Evolutionary conservation across 2,329 filamentous ascomycete species (phyloP).

Genomic region (Graphilbum sp.): DNA sequence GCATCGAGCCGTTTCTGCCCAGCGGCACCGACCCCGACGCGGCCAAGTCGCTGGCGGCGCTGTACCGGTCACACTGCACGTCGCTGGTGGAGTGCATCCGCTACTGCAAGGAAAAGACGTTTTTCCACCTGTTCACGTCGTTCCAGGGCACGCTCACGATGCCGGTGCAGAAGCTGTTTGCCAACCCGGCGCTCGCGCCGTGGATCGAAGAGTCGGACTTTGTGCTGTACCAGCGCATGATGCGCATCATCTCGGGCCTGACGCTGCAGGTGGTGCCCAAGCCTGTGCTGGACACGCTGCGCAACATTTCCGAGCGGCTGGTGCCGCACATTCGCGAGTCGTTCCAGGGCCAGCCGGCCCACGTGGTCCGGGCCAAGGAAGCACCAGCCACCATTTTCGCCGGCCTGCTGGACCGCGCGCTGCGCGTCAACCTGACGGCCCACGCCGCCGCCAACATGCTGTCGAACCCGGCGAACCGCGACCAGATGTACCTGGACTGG

Average conservation of each 20-base stretch:
- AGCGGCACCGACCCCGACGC: conserved; percentile 71
- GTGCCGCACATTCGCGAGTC: conserved; percentile 70
- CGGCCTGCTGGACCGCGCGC: conserved; percentile 66
- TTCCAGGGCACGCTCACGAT: conserved; percentile 95
- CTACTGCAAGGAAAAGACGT: conserved; percentile 91
- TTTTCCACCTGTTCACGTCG: conserved; percentile 85
- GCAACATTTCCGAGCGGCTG: conserved; percentile 69
- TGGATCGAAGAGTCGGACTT: conserved; percentile 97
- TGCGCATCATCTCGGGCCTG: conserved; percentile 75
- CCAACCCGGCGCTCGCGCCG: conserved; percentile 60
- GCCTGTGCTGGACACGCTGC: conserved; percentile 69
- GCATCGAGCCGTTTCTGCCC: conserved; percentile 68
- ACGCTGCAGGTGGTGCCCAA: conserved; percentile 85
- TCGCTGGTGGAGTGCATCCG: conserved; percentile 90
- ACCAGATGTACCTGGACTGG: conserved; percentile 94
- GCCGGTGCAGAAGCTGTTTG: conserved; percentile 85
- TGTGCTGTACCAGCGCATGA: conserved; percentile 92
- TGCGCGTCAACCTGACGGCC: conserved; percentile 83
- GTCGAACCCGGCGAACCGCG: conserved; percentile 72
- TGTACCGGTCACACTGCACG: conserved; percentile 90
- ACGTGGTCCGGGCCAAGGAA: conserved; percentile 76
- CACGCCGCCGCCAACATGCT: conserved; percentile 90
- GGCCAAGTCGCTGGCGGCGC: conserved; percentile 66
- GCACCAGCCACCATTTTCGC: conserved; percentile 81
- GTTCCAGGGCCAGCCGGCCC: conserved; percentile 68